Base-by-base conservation (phyloP, 768 basidiomycete genomes). In the Calvatia gigantea region DNA sequence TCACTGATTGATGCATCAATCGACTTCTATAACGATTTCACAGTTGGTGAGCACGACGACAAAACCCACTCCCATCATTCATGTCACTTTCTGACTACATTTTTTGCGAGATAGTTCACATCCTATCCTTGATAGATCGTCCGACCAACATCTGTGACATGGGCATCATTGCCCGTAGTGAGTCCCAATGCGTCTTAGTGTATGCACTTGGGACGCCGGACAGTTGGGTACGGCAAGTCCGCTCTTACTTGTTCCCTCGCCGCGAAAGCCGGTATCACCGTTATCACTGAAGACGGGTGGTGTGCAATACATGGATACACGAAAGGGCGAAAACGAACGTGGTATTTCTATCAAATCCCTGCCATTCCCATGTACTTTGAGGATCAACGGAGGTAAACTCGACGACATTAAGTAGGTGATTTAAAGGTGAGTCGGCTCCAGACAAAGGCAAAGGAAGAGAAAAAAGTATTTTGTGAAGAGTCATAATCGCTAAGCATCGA, bases 331-430 rank as follows among this genome's bases (percentile, higher is more conserved):
- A 81, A 98, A 96, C 71, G 96, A 98, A 72, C 94, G 96, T 74
- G 97, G 97, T 80, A 98, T 99, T 68, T 98, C 97, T 50, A 98
- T 99, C 78, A 99, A 99, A 78, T 98, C 95, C 42, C 96, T 28
- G 97, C 95, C 66, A 97, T 99, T 71, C 97, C 96, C 57, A 98
- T 98, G 96, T 98, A 98, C 77, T 99, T 99, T 71, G 86, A 94
- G 78, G 83, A n/a, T 99, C 67, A 73, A 81, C 70, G 92, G 95
- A 80, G 95, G 96, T 8, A 92, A 98, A 57, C 67, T 97, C 28
- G 61, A 71, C 8, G 78, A 85, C 54, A 89, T 99, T 73, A 88
- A 91, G 72, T 96, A 99, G 79, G 93, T n/a, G 98, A 79, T 97
- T 94, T 39, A 83, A 85, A 0, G 94, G 94, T 90, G 63, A 57